These are phyloP conservation scores for Mortierella sp. DNA, from an alignment of 371 early-diverging fungal genomes.

Conservation along the genomic window DNA sequence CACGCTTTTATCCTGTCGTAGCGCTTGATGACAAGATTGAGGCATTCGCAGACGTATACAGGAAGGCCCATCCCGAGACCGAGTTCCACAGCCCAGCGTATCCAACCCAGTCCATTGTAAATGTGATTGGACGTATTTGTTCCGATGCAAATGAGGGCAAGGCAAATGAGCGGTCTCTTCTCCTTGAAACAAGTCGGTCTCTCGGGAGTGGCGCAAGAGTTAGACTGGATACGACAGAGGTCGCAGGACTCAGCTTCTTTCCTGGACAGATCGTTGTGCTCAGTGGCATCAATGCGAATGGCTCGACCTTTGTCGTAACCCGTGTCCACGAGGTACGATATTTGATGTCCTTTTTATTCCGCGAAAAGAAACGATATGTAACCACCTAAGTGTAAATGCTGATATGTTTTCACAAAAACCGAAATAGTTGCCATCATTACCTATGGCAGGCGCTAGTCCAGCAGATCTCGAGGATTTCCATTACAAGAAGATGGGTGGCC, in stretches of 20 bases:
- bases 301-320: conserved; percentile 57
- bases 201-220: conserved; percentile 81
- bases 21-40: conserved; percentile 80
- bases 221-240: conserved; percentile 63
- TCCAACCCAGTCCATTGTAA: conserved; percentile 61
- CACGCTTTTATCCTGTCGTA: neutral
- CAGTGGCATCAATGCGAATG: conserved; percentile 60
- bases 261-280: conserved; percentile 76
- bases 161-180: conserved; percentile 74
- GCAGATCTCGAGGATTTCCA: conserved; percentile 44
- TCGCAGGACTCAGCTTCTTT: conserved; percentile 71
- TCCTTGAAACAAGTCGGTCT: conserved; percentile 81
- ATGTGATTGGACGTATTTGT: conserved; percentile 82
- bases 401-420: neutral
- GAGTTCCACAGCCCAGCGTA: conserved; percentile 74
- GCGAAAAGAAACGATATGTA: neutral
- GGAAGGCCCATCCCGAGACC: conserved; percentile 61
- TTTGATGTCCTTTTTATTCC: neutral
- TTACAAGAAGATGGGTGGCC: conserved; percentile 35
- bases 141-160: conserved; percentile 73
- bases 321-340: conserved; percentile 40
- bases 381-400: neutral
- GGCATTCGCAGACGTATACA: conserved; percentile 59
- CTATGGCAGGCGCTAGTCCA: conserved; percentile 41
- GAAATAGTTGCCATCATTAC: conserved; percentile 47